phyloP scores from a whole-genome alignment of 2,329 filamentous ascomycete species.

The Aspergillus amoenus region DNA sequence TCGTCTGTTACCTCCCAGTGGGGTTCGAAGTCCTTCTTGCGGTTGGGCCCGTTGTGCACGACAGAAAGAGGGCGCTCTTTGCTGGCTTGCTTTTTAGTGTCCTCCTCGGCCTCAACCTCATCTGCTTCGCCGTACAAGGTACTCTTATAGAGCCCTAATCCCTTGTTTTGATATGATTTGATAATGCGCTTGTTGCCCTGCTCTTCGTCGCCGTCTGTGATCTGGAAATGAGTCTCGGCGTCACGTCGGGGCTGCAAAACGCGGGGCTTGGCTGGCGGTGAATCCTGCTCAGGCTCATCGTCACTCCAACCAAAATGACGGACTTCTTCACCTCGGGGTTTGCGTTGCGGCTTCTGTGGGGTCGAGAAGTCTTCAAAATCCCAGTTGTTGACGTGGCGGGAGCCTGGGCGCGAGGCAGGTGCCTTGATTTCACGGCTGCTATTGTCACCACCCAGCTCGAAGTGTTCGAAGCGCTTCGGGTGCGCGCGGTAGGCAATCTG shows the following conservation, averaged over 20 bases:
- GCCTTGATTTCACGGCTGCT: slow-evolving; percentile 28
- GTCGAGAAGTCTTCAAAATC: slow-evolving; percentile 85
- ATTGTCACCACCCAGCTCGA: slow-evolving; percentile 36
- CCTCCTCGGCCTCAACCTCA: slow-evolving; percentile 10
- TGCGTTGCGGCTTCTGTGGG: slow-evolving; percentile 70
- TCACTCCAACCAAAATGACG: slow-evolving; percentile 76
- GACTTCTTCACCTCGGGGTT: slow-evolving; percentile 66
- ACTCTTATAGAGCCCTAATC: slow-evolving; percentile 73
- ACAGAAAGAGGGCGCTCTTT: slow-evolving; percentile 56
- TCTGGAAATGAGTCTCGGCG: slow-evolving; percentile 78
- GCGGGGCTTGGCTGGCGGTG: slow-evolving; percentile 52
- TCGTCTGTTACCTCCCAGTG: slow-evolving; percentile 75
- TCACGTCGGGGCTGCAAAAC: slow-evolving; percentile 72
- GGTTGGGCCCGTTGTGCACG: slow-evolving; percentile 71
- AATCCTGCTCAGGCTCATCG: slow-evolving; percentile 52
- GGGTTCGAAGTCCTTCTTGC: slow-evolving; percentile 71
- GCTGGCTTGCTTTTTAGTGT: slow-evolving; percentile 9
- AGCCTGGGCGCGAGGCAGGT: slow-evolving; percentile 27
- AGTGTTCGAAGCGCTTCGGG: slow-evolving; percentile 76
- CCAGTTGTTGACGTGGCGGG: slow-evolving; percentile 71
- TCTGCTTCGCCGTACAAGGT: slow-evolving; percentile 66
- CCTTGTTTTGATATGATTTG: slow-evolving; percentile 62
- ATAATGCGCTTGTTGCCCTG: slow-evolving; percentile 41
- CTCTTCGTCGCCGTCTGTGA: slow-evolving; percentile 71
- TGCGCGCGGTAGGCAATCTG: slow-evolving; percentile 59